These are phyloP conservation scores for peach (Prunus persica) DNA, from an alignment of 306 rosid species.

Conservation along the genomic window Prunus_persica_NCBIv2 NC_034015.1:20621001-20621500, in stretches of 20 bases:
- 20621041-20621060: background rate
- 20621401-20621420: conserved; percentile 37
- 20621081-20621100: background rate
- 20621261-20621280: background rate
- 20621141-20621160: conserved; percentile 23
- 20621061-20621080: background rate
- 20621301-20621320: background rate
- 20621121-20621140: background rate
- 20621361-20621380: conserved; percentile 24
- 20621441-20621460: conserved; percentile 37
- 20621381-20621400: conserved; percentile 41
- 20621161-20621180: conserved; percentile 17
- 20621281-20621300: background rate
- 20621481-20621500: background rate
- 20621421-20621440: conserved; percentile 28
- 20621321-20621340: background rate
- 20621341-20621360: conserved; percentile 36
- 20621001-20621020: conserved; percentile 25
- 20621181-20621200: conserved; percentile 40
- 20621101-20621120: background rate
- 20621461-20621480: conserved; percentile 26
- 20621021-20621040: conserved; percentile 27
- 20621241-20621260: background rate
- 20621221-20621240: conserved; percentile 37
- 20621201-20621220: conserved; percentile 42